Conservation (phyloP, 768 basidiomycete genomes). For the Naganishia vaughanmartiniae region DNA sequence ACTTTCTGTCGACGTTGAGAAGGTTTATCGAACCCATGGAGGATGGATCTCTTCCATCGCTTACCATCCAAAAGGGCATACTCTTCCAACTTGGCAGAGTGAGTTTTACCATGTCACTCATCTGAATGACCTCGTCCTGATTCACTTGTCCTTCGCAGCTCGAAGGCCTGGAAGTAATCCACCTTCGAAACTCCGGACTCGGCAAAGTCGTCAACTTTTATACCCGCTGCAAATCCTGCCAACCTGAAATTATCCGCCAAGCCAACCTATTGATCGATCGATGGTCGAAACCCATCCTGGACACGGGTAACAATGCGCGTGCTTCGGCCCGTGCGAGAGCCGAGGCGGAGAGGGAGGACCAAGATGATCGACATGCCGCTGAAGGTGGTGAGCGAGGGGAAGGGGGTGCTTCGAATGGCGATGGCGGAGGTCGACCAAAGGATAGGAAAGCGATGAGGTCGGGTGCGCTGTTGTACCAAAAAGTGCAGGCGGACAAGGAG, state of each 20-base stretch:
- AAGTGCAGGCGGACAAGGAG: slow-evolving; percentile 11
- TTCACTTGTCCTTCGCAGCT: slow-evolving; percentile 16
- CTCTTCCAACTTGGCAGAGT: slow-evolving; percentile 72
- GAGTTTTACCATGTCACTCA: slow-evolving; percentile 16
- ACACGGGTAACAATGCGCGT: slow-evolving; percentile 27
- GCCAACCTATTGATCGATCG: slow-evolving; percentile 75
- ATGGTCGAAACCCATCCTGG: slow-evolving; percentile 50
- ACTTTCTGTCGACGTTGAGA: slow-evolving; percentile 81
- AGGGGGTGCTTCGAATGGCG: slow-evolving; percentile 2
- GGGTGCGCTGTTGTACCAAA: slow-evolving; percentile 15
- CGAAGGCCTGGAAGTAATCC: slow-evolving; percentile 19
- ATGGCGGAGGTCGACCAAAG: not conserved
- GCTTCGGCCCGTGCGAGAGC: slow-evolving; percentile 5
- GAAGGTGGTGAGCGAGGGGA: slow-evolving; percentile 17
- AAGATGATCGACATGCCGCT: slow-evolving; percentile 12
- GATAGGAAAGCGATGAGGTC: slow-evolving; percentile 13
- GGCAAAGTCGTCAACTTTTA: slow-evolving; percentile 91
- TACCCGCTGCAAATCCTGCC: slow-evolving; percentile 88
- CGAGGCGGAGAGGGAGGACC: slow-evolving; percentile 22
- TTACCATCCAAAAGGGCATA: slow-evolving; percentile 92
- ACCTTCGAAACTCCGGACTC: slow-evolving; percentile 84
- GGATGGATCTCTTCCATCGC: slow-evolving; percentile 84
- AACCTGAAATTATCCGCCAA: slow-evolving; percentile 71
- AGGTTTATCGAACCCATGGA: slow-evolving; percentile 92
- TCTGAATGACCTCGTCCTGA: not conserved